Conservation (phyloP, 106 monocot species). For the Chionographis japonica region DNA sequence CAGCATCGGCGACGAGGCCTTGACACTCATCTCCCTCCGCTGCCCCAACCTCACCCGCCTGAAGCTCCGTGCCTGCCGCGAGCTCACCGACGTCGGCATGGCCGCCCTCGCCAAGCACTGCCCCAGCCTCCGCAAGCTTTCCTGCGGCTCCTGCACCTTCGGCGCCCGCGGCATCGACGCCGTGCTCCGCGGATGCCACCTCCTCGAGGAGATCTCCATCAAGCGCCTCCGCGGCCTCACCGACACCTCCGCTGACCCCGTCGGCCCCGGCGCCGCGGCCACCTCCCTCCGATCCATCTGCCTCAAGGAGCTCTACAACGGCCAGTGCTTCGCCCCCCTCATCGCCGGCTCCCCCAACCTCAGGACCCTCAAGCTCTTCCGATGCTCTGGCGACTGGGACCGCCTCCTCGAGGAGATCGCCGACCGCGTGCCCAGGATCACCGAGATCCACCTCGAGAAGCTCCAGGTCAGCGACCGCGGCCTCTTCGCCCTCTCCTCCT, state of each 20-base stretch:
- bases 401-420: constrained; percentile 21
- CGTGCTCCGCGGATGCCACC: constrained; percentile 15
- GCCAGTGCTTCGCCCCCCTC: constrained; percentile 30
- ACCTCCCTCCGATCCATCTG: constrained; percentile 24
- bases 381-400: constrained; percentile 48
- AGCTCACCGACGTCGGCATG: constrained; percentile 31
- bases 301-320: constrained; percentile 41
- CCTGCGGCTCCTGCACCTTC: constrained; percentile 29
- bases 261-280: background rate
- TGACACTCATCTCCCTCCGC: constrained; percentile 17
- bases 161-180: constrained; percentile 27
- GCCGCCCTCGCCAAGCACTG: constrained; percentile 20
- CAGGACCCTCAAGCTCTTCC: constrained; percentile 28
- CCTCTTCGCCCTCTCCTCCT: constrained; percentile 9
- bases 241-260: background rate
- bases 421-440: constrained; percentile 1
- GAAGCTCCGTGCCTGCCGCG: constrained; percentile 37
- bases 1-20: constrained; percentile 30
- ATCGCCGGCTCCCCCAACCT: constrained; percentile 23
- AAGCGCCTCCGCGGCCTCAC: constrained; percentile 38
- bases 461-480: constrained; percentile 35
- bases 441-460: constrained; percentile 42
- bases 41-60: constrained; percentile 29
- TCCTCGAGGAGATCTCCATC: constrained; percentile 38
- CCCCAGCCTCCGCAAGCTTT: constrained; percentile 25